Conservation (phyloP, 768 basidiomycete species). For the Calocybe indica region DNA sequence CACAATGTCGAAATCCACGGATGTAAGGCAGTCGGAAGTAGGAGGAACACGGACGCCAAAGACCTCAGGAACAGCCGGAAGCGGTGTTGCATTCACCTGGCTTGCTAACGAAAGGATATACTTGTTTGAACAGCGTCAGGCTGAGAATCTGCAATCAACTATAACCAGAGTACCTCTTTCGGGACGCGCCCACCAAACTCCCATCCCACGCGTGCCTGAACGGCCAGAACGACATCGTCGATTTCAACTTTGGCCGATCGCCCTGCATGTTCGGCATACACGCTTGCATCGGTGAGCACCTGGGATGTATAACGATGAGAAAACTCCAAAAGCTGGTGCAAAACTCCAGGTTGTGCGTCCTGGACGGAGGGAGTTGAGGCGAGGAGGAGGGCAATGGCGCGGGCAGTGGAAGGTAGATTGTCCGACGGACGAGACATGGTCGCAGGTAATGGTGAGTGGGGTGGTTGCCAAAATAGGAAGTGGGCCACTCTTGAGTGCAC, state of each 20-base stretch:
- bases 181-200: conserved; percentile 86
- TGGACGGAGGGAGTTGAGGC: conserved; percentile 81
- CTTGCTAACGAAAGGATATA: conserved; percentile 75
- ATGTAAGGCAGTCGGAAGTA: conserved; percentile 62
- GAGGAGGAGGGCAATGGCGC: conserved; percentile 77
- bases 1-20: conserved; percentile 81
- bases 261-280: conserved; percentile 85
- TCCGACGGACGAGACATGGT: conserved; percentile 48
- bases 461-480: no score
- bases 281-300: conserved; percentile 77
- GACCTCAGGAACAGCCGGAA: conserved; percentile 82
- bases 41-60: conserved; percentile 83
- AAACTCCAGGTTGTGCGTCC: conserved; percentile 80
- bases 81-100: conserved; percentile 74
- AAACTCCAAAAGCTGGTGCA: conserved; percentile 85
- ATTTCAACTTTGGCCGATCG: conserved; percentile 73
- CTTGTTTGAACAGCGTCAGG: conserved; percentile 27
- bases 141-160: background rate
- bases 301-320: conserved; percentile 80
- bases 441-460: background rate
- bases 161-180: conserved; percentile 60
- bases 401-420: conserved; percentile 78
- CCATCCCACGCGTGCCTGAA: conserved; percentile 89
- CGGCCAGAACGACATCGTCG: conserved; percentile 76
- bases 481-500: no score